Percentiles rank a stretch among this genome's conserved stretches.
These are phyloP conservation scores for Maudiozyma serrabonitensis DNA, from an alignment of 805 yeast genomes.

Conservation along the genomic window DNA sequence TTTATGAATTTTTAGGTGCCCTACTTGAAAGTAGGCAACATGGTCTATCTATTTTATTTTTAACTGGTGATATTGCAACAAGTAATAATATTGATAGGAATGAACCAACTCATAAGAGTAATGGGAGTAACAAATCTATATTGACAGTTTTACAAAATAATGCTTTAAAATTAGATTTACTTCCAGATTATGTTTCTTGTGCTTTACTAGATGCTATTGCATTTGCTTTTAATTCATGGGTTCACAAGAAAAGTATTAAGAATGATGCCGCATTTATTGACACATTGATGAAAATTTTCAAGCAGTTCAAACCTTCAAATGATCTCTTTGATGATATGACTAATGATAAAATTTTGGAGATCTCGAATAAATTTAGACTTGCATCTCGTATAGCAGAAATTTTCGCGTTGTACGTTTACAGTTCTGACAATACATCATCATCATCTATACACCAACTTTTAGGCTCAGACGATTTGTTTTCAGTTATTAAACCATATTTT, in stretches of 20 bases:
- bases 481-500: conserved; percentile 30
- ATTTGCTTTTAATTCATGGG: conserved; percentile 70
- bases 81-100: conserved; percentile 13
- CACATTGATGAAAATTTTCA: conserved; percentile 30
- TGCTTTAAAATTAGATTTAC: conserved; percentile 40
- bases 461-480: conserved; percentile 29
- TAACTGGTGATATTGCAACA: conserved; percentile 43
- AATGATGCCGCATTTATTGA: conserved; percentile 35
- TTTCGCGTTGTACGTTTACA: conserved; percentile 60
- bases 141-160: conserved; percentile 47
- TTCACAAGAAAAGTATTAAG: conserved; percentile 44
- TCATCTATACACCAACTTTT: conserved; percentile 38
- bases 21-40: conserved; percentile 66
- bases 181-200: conserved; percentile 55
- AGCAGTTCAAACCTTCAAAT: conserved; percentile 21
- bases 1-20: conserved; percentile 57
- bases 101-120: neutral
- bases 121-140: conserved; percentile 32
- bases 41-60: conserved; percentile 61
- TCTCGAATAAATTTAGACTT: conserved; percentile 47
- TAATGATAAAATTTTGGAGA: conserved; percentile 23
- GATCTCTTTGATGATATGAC: neutral
- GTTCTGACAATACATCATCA: conserved; percentile 33
- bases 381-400: conserved; percentile 66
- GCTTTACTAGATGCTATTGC: conserved; percentile 66